Percentiles rank a stretch among this genome's conserved stretches.
Conservation (phyloP, 192 early-diverging fungal species). For the Entomortierella beljakovae region DNA sequence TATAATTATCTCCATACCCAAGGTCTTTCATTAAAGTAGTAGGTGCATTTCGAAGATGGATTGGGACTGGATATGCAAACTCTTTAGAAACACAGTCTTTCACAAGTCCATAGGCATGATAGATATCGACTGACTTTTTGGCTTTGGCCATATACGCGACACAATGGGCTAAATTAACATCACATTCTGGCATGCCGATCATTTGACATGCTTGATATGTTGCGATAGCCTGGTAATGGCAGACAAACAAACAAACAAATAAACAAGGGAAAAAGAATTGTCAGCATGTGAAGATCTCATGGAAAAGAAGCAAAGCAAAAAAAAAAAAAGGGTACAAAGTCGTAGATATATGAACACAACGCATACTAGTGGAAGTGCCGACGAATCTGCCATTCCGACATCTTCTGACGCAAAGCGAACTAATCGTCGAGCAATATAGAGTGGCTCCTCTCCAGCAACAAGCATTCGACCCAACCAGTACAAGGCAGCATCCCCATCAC, state of each 20-base stretch:
- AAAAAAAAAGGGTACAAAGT: background rate
- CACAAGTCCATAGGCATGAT: slow-evolving; percentile 78
- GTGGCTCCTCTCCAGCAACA: slow-evolving; percentile 88
- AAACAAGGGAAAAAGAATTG: too few relatives aligned
- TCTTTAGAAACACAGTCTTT: slow-evolving; percentile 70
- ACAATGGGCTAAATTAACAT: slow-evolving; percentile 83
- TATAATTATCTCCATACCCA: slow-evolving; percentile 84
- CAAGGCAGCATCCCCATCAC: slow-evolving; percentile 80
- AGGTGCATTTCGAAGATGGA: slow-evolving; percentile 88
- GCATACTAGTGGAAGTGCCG: slow-evolving; percentile 75
- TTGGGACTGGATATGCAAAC: slow-evolving; percentile 82
- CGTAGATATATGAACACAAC: background rate
- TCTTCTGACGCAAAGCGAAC: slow-evolving; percentile 89
- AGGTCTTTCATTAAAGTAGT: slow-evolving; percentile 83
- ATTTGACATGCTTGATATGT: slow-evolving; percentile 87
- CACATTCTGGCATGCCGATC: slow-evolving; percentile 95
- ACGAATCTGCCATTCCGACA: slow-evolving; percentile 86
- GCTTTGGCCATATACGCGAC: slow-evolving; percentile 83
- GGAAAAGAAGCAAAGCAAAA: background rate
- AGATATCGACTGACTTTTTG: slow-evolving; percentile 84
- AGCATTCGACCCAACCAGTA: slow-evolving; percentile 96
- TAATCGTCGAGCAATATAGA: slow-evolving; percentile 77
- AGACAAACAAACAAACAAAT: too few relatives aligned
- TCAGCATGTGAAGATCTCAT: background rate
- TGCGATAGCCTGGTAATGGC: slow-evolving; percentile 65